Evolutionary conservation across 1,284 basidiomycete genomes (phyloP), one percentile per base, ranked within the genome.

Genomic region (Pseudozyma sp.): DNA sequence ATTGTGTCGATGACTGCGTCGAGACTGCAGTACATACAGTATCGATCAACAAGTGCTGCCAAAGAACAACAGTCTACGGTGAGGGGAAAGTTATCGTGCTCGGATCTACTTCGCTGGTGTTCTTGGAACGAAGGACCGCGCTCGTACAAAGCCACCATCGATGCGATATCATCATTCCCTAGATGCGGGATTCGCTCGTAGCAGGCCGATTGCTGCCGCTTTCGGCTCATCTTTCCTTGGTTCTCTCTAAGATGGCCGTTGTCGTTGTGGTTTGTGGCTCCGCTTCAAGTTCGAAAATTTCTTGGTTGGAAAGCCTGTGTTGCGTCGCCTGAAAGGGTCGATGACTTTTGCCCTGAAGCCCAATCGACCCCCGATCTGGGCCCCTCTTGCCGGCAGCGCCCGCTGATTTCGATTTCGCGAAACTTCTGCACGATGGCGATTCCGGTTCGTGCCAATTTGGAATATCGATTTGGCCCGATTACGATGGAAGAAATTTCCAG

Each of bases 391-490:
- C 4, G 30, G 34, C 9, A 34, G 14, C 50, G 39, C 13, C 40
- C 11, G 7, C 40, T 10, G n/a, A 14, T 42, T 16, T 14, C 13
- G 40, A 13, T 10, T 42, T 42, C 13, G 13, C 7, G 40, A 13
- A 42, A 37, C 35, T 37, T 37, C 9, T 24, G 24, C 24, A 24
- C 24, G 24, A 24, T 24, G 35, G 14, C 16, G 40, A 13, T 42
- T 42, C 10, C 40, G 16, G n/a, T 42, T 42, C 13, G 13, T 7
- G 16, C 16, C 24, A 24, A 24, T 8, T 13, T 17, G 16, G 52
- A 45, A 44, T 14, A 52, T 52, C 50, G 50, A 52, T 42, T 52
- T 34, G 10, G 42, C 51, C 51, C 51, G 51, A 53, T 53, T 43
- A 8, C 51, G 34, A 53, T 16, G 29, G 42, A 43, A 31, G 10